Base-by-base conservation (phyloP, 192 early-diverging fungal species). In the Backusella luteola region DNA sequence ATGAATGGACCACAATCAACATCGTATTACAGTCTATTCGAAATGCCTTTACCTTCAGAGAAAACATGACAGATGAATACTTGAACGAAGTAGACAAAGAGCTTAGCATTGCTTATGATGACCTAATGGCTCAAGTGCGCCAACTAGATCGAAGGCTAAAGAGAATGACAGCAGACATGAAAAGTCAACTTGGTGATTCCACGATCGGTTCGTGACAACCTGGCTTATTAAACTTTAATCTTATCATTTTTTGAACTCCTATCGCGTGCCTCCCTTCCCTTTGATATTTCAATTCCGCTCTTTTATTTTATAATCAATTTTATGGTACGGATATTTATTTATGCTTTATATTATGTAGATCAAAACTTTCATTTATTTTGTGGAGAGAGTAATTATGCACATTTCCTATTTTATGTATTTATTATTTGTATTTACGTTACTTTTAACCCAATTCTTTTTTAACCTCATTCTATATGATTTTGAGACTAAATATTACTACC, bases 31-130 rank as follows among this genome's bases (percentile, higher is more conserved):
- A 75, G 12, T 79, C 78, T 26, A 49, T 79, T 11, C 67, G 74
- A 35, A 71, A 69, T 29, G 78, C 74, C 1, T 79, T 72, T 34
- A 69, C 74, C 19, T 69, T 79, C 4, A 14, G 42, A 21, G 49
- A 75, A 67, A 66, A 66, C 44, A 21, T 41, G 34, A 71, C 42
- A 23, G 78, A 79, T 26, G 66, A 79, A 72, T 67, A 79, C 26
- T 32, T 79, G 32, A 69, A 79, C 59, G 78, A 79, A 14, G 67
- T 79, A 15, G 78, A 79, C 32, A 74, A 74, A 21, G 78, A 79
- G 34, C 68, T 79, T 35, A 75, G 78, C 38, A 75, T 74, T 66
- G 78, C 78, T 0, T 76, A 79, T 72, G 78, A 79, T 26, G 78
- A 79, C 46, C 36, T 79, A 32, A 74, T 74, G 73, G 53, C 74